Evolutionary conservation across 495 filamentous ascomycete species (phyloP).

Genomic region (Tuber indicum): DNA sequence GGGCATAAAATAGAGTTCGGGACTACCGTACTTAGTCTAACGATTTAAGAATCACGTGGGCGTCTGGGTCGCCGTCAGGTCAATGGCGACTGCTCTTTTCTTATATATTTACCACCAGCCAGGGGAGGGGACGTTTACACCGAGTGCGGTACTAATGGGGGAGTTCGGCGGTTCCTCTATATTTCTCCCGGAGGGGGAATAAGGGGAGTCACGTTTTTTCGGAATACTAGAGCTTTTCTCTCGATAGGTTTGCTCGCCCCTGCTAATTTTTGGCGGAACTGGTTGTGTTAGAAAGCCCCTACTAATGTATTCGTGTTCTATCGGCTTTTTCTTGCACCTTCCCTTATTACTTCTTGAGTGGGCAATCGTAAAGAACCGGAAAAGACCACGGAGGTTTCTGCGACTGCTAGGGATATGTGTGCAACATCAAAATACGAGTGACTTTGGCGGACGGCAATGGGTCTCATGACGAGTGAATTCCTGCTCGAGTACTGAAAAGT

Average conservation of each 20-base stretch:
- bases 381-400: neutral
- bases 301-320: neutral
- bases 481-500: neutral
- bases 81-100: neutral
- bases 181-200: neutral
- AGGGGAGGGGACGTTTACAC: neutral
- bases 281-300: neutral
- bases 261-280: neutral
- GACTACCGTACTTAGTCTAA: neutral
- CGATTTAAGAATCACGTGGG: neutral
- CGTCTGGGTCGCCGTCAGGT: neutral
- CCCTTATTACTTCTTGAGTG: neutral
- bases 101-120: neutral
- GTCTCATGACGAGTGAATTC: neutral
- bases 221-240: neutral
- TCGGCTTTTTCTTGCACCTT: neutral
- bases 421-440: neutral
- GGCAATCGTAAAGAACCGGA: neutral
- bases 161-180: neutral
- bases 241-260: neutral
- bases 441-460: neutral
- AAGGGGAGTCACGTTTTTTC: neutral
- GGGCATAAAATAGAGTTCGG: neutral
- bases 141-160: neutral
- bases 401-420: neutral